Evolutionary conservation across 2,329 filamentous ascomycete genomes (phyloP).

Genomic region (Saccharata proteae): DNA sequence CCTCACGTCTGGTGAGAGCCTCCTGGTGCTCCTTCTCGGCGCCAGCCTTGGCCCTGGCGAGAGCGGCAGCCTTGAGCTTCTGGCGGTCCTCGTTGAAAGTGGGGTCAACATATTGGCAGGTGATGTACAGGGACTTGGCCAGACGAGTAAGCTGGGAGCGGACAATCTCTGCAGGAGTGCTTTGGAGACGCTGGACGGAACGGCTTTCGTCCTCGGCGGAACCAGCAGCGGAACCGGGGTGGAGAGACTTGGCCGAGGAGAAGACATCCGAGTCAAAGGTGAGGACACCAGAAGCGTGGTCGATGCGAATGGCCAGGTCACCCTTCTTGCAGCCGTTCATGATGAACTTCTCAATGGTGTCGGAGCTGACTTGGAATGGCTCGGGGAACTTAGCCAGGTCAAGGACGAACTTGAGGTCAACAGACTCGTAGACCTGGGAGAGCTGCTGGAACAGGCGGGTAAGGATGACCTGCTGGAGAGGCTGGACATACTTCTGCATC

Average conservation of each 20-base stretch:
- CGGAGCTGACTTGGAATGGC: slow-evolving; percentile 81
- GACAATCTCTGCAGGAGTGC: slow-evolving; percentile 94
- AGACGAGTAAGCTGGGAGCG: slow-evolving; percentile 87
- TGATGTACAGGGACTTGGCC: slow-evolving; percentile 80
- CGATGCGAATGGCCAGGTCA: slow-evolving; percentile 87
- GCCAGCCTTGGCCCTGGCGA: slow-evolving; percentile 71
- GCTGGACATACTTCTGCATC: slow-evolving; percentile 93
- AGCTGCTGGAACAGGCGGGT: slow-evolving; percentile 98
- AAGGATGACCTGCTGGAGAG: slow-evolving; percentile 95
- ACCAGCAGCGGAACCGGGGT: slow-evolving; percentile 70
- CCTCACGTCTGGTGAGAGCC: slow-evolving; percentile 69
- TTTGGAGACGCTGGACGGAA: slow-evolving; percentile 88
- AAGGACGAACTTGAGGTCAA: slow-evolving; percentile 87
- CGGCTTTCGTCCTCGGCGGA: slow-evolving; percentile 77
- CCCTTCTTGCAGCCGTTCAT: slow-evolving; percentile 99
- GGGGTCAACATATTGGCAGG: slow-evolving; percentile 91
- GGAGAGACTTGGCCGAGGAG: slow-evolving; percentile 86
- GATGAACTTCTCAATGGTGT: slow-evolving; percentile 98
- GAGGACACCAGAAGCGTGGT: slow-evolving; percentile 87
- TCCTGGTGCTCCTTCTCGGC: slow-evolving; percentile 87
- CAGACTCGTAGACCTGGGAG: slow-evolving; percentile 97
- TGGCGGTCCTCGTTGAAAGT: slow-evolving; percentile 71
- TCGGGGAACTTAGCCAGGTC: slow-evolving; percentile 91
- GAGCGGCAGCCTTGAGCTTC: slow-evolving; percentile 66
- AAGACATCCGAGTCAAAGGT: slow-evolving; percentile 98